Conservation (phyloP, 257 asterid genomes). For the Ballota nigra region DNA sequence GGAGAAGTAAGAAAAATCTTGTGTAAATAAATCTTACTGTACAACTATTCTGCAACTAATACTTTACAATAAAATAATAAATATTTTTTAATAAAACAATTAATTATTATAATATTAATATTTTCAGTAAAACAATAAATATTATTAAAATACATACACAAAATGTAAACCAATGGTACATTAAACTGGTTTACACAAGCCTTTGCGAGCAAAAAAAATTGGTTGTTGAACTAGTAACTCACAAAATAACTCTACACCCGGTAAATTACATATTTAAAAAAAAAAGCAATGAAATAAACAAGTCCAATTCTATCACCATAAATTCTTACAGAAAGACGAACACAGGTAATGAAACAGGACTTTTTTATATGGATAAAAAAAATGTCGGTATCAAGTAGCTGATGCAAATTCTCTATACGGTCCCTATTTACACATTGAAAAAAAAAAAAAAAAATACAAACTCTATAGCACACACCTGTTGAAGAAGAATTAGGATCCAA, state of each 20-base stretch:
- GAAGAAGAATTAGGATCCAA: constrained; percentile 19
- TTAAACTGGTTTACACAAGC: too few relatives aligned
- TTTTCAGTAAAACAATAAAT: too few relatives aligned
- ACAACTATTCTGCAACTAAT: too few relatives aligned
- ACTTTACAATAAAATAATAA: too few relatives aligned
- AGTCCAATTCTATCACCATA: constrained; percentile 25
- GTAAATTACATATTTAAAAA: not conserved
- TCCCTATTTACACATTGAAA: constrained; percentile 62
- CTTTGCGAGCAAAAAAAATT: too few relatives aligned
- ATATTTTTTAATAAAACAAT: too few relatives aligned
- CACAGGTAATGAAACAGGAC: constrained; percentile 17
- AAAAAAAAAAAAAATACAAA: not conserved
- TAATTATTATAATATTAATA: too few relatives aligned
- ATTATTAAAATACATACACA: too few relatives aligned
- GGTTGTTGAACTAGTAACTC: too few relatives aligned
- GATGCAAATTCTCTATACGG: constrained; percentile 40
- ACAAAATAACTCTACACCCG: not conserved
- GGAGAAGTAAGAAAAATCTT: too few relatives aligned
- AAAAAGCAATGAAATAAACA: not conserved
- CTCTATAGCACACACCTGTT: constrained; percentile 56
- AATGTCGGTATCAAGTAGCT: constrained; percentile 36
- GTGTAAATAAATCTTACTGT: too few relatives aligned
- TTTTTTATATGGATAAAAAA: constrained; percentile 25
- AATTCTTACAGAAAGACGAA: constrained; percentile 23
- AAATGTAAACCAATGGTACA: too few relatives aligned